Evolutionary conservation across 257 asterid genomes (phyloP).

Genomic region (Coffea eugenioides): DNA sequence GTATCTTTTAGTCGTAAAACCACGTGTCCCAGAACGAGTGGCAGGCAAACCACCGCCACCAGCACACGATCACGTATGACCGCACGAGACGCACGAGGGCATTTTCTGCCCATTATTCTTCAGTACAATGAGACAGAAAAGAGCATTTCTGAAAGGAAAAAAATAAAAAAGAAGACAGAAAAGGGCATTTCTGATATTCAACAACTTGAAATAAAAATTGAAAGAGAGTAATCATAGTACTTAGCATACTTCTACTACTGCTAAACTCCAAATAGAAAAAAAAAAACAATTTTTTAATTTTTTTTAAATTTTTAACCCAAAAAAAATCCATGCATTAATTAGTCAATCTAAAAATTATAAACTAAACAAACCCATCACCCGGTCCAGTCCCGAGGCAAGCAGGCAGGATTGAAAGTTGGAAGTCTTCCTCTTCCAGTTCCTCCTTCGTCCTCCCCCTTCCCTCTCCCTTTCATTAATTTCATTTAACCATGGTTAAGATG

Average conservation of each 20-base stretch:
- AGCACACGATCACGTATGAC: not conserved
- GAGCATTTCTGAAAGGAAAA: constrained; percentile 20
- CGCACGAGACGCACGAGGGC: constrained; percentile 19
- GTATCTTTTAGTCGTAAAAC: too few species aligned
- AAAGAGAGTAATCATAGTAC: not conserved
- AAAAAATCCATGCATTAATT: too few species aligned
- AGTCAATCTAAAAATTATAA: too few species aligned
- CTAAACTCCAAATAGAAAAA: not conserved
- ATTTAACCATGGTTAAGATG: constrained; percentile 43
- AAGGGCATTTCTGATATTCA: constrained; percentile 25
- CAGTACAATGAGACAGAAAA: constrained; percentile 8
- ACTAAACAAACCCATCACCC: too few species aligned
- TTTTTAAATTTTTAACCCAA: too few species aligned
- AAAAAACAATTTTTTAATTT: too few species aligned
- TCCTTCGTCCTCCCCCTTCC: not conserved
- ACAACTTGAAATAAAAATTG: not conserved
- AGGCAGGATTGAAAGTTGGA: not conserved
- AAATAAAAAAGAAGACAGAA: constrained; percentile 2
- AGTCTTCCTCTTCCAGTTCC: not conserved
- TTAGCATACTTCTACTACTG: too few species aligned
- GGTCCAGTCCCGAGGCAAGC: too few species aligned
- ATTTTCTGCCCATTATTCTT: not conserved
- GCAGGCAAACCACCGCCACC: not conserved
- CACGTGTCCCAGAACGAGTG: not conserved
- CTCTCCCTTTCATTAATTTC: too few species aligned